Evolutionary conservation across 2,329 filamentous ascomycete species (phyloP).

Genomic region (Nigrospora osmanthi): DNA sequence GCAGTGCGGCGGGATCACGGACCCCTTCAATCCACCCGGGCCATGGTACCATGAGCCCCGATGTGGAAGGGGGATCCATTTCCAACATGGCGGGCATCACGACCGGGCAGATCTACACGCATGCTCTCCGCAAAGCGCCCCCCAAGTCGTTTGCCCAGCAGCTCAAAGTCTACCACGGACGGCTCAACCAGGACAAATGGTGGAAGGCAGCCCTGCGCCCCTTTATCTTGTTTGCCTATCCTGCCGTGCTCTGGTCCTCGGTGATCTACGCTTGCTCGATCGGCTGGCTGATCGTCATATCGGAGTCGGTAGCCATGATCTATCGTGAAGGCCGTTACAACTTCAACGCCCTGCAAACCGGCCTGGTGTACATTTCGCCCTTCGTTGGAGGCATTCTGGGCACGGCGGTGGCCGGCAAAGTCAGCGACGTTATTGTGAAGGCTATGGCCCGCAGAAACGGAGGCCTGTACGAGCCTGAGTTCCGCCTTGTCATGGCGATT

Average conservation of each 20-base stretch:
- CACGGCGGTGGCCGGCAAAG: slow-evolving; percentile 82
- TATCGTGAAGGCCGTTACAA: slow-evolving; percentile 69
- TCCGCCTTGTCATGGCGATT: slow-evolving; percentile 78
- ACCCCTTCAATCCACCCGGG: slow-evolving; percentile 10
- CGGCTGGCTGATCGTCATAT: slow-evolving; percentile 93
- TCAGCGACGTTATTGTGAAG: slow-evolving; percentile 78
- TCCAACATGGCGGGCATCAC: slow-evolving; percentile 24
- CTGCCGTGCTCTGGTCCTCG: slow-evolving; percentile 81
- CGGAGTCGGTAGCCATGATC: slow-evolving; percentile 75
- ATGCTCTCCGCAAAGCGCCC: slow-evolving; percentile 57
- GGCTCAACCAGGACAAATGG: slow-evolving; percentile 74
- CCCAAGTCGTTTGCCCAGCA: slow-evolving; percentile 66
- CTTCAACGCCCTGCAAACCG: slow-evolving; percentile 73
- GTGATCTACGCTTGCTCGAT: slow-evolving; percentile 81
- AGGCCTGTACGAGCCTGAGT: slow-evolving; percentile 94
- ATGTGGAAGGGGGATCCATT: slow-evolving; percentile 33
- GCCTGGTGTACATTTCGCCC: slow-evolving; percentile 81
- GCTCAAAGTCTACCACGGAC: slow-evolving; percentile 69
- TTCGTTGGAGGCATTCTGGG: slow-evolving; percentile 85
- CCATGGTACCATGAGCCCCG: slow-evolving; percentile 23
- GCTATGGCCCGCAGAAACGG: slow-evolving; percentile 78
- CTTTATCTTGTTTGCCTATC: slow-evolving; percentile 81
- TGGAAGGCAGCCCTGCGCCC: slow-evolving; percentile 68
- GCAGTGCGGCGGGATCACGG: background rate
- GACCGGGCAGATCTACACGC: slow-evolving; percentile 55